phyloP scores from a whole-genome alignment of 164 flowering plant genomes.

The Magnolia changhungtana region DNA sequence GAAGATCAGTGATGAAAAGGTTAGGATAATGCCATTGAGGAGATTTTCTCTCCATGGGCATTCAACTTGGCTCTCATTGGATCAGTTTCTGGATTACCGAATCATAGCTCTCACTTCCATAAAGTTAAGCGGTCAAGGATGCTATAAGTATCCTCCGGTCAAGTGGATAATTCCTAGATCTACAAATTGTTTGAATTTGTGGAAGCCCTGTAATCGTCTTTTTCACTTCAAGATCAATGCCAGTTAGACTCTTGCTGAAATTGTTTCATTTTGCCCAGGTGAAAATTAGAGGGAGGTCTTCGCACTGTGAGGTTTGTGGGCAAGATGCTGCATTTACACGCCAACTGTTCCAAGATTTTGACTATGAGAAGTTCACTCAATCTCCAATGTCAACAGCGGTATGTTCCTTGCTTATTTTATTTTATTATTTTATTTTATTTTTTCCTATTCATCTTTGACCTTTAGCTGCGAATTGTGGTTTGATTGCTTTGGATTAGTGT shows the following conservation, averaged over 20 bases:
- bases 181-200: too few relatives aligned
- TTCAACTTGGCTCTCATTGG: background rate
- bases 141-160: background rate
- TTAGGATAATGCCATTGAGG: background rate
- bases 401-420: constrained; percentile 1
- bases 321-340: constrained; percentile 49
- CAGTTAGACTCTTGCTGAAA: background rate
- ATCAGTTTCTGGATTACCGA: background rate
- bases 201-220: background rate
- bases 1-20: too few relatives aligned
- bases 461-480: too few relatives aligned
- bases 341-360: constrained; percentile 58
- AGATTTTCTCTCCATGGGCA: background rate
- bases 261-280: constrained; percentile 41
- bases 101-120: background rate
- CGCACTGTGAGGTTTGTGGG: constrained; percentile 78
- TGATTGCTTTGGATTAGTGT: too few relatives aligned
- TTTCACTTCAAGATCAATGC: background rate
- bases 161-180: background rate
- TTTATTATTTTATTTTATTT: background rate
- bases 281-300: constrained; percentile 77
- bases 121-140: background rate
- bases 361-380: constrained; percentile 84
- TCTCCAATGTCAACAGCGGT: constrained; percentile 63
- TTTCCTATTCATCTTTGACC: background rate